Conservation (phyloP, 164 flowering plant genomes). For the Macadamia tetraphylla region DNA sequence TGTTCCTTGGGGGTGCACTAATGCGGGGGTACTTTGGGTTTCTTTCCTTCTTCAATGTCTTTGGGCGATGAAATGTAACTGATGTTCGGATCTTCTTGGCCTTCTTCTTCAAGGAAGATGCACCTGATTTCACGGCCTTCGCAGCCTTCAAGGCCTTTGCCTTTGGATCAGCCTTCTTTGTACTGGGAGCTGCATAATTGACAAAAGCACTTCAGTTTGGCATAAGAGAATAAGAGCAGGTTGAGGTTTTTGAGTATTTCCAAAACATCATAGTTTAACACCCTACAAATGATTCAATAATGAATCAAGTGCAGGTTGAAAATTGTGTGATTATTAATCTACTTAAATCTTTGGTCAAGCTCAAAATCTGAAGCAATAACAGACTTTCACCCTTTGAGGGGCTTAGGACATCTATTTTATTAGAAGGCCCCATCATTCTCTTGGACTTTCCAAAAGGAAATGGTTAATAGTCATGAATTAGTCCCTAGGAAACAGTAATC, state of each 20-base stretch:
- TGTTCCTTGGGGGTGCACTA: conserved; percentile 73
- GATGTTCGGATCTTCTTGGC: conserved; percentile 64
- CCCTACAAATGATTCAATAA: no score
- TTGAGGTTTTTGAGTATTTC: no score
- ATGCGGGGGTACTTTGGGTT: conserved; percentile 75
- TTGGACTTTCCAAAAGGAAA: not conserved
- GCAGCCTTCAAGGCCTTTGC: conserved; percentile 72
- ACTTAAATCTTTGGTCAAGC: no score
- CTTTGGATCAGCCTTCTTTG: conserved; percentile 67
- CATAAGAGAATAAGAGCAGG: no score
- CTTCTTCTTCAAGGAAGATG: conserved; percentile 51
- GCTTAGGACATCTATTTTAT: no score
- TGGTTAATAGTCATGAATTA: not conserved
- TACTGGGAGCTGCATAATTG: conserved; percentile 23
- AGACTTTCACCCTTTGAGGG: no score
- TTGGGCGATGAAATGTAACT: conserved; percentile 77
- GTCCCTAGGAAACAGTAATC: not conserved
- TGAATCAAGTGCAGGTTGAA: no score
- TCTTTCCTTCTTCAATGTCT: conserved; percentile 63
- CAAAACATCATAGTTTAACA: no score
- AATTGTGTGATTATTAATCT: no score
- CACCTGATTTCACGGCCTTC: conserved; percentile 63
- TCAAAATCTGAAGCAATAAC: no score
- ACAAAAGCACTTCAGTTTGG: not conserved
- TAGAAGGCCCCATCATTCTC: not conserved